Conservation (phyloP, 805 yeast species). For the Starmerella asiatica region DNA sequence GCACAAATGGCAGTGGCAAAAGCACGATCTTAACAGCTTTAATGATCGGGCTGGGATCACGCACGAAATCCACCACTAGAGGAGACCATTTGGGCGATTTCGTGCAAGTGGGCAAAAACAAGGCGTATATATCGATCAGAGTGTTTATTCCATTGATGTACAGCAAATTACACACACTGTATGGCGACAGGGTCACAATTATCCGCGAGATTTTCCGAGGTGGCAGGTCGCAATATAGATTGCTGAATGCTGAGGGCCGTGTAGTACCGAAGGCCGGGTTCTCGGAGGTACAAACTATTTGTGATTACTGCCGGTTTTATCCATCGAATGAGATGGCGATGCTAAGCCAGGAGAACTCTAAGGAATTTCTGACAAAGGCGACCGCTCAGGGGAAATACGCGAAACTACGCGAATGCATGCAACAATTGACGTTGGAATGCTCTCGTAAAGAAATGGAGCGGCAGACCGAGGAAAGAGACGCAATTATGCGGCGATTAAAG, state of each 20-base stretch:
- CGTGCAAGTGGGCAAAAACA: conserved; percentile 60
- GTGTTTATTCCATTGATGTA: conserved; percentile 44
- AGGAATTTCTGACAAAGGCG: conserved; percentile 71
- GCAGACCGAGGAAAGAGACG: conserved; percentile 18
- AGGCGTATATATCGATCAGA: conserved; percentile 53
- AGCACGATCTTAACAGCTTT: conserved; percentile 79
- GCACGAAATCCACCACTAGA: conserved; percentile 75
- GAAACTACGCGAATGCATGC: conserved; percentile 48
- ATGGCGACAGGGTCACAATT: conserved; percentile 55
- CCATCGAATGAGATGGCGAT: conserved; percentile 87
- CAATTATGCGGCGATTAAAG: background rate
- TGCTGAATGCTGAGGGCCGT: conserved; percentile 41
- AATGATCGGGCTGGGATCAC: conserved; percentile 76
- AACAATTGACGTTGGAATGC: conserved; percentile 27
- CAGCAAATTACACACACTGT: conserved; percentile 51
- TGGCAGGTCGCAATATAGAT: conserved; percentile 39
- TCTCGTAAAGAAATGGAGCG: conserved; percentile 30
- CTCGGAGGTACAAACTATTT: conserved; percentile 49
- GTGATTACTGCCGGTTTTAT: conserved; percentile 59
- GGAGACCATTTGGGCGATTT: conserved; percentile 57
- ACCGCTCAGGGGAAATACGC: conserved; percentile 58
- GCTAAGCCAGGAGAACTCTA: conserved; percentile 85
- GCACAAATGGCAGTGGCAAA: conserved; percentile 86
- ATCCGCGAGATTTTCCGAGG: conserved; percentile 45
- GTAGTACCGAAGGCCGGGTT: conserved; percentile 40